phyloP scores from a whole-genome alignment of 148 eudicot species.

The Diospyros lotus region DNA sequence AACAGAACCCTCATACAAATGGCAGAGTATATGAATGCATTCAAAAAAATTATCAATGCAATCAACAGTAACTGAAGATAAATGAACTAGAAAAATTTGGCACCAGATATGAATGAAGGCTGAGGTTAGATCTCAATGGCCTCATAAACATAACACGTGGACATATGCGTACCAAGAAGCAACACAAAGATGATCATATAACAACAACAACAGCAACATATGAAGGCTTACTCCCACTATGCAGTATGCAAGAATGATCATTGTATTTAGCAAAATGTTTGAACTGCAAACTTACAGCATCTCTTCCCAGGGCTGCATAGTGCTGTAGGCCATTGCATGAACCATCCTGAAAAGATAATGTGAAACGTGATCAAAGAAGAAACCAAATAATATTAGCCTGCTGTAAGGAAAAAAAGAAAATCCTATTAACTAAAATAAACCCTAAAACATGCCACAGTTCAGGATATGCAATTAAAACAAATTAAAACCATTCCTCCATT shows the following conservation, averaged over 20 bases:
- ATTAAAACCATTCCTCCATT: neutral
- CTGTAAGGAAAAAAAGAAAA: neutral
- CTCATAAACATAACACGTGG: neutral
- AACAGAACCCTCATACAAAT: neutral
- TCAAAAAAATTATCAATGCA: too few relatives aligned
- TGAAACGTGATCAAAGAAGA: conserved; percentile 2
- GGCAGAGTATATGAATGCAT: neutral
- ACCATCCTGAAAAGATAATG: conserved; percentile 55
- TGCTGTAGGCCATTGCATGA: conserved; percentile 97
- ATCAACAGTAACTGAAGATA: neutral
- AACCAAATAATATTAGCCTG: neutral
- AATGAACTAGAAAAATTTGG: neutral
- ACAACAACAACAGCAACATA: neutral
- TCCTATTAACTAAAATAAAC: neutral
- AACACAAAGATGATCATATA: neutral
- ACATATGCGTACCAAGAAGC: neutral
- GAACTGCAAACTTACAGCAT: conserved; percentile 47
- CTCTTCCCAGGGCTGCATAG: conserved; percentile 96
- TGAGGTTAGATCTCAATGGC: neutral
- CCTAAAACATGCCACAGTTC: neutral
- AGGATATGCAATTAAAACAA: conserved; percentile 8
- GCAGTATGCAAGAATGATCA: too few relatives aligned
- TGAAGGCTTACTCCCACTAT: too few relatives aligned
- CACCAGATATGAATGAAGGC: neutral
- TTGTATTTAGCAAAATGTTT: neutral